A percentile compares a stretch with the other conserved stretches of the same genome.
phyloP scores from a whole-genome alignment of 331 rosid species.

The Arachis monticola region DNA sequence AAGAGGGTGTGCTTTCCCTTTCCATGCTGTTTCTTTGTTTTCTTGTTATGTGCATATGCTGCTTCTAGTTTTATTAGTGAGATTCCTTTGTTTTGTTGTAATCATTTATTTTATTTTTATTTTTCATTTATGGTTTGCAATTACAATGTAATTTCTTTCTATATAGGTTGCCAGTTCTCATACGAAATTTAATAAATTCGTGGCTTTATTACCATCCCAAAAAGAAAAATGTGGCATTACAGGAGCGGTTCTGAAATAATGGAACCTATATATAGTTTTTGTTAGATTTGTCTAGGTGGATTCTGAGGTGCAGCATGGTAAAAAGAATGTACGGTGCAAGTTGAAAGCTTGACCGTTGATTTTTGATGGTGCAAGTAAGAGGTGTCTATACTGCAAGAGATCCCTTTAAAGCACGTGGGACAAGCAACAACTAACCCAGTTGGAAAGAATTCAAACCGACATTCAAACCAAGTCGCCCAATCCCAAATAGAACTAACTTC shows the following conservation, averaged over 20 bases:
- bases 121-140: not conserved
- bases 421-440: too few relatives aligned
- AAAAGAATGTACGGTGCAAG: too few relatives aligned
- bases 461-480: too few relatives aligned
- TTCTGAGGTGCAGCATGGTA: too few relatives aligned
- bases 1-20: constrained; percentile 36
- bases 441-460: too few relatives aligned
- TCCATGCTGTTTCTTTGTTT: constrained; percentile 22
- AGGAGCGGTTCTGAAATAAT: not conserved
- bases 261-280: not conserved
- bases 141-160: not conserved
- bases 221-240: not conserved
- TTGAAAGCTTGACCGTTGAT: too few relatives aligned
- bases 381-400: too few relatives aligned
- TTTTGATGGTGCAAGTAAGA: too few relatives aligned
- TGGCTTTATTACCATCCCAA: not conserved
- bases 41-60: constrained; percentile 51
- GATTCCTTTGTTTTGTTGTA: not conserved
- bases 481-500: too few relatives aligned
- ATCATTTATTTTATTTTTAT: not conserved
- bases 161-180: not conserved
- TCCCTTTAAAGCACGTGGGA: too few relatives aligned
- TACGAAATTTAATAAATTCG: not conserved
- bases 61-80: not conserved
- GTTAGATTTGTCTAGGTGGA: not conserved